Conservation (phyloP, 768 basidiomycete genomes). For the Heimioporus sp. region DNA sequence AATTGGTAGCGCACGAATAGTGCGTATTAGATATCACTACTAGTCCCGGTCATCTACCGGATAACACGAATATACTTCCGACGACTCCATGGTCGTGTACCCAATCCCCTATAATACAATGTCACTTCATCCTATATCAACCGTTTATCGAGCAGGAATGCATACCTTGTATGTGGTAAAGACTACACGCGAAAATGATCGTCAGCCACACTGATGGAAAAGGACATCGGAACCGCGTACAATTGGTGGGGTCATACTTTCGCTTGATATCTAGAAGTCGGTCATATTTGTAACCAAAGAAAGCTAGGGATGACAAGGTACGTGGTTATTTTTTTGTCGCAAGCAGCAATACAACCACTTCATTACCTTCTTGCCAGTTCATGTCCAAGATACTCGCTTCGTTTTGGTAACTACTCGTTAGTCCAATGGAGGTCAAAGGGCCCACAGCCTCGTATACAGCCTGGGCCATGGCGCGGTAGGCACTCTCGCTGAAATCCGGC, state of each 20-base stretch:
- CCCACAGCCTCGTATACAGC: not conserved
- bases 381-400: constrained; percentile 8
- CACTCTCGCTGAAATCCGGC: constrained; percentile 1
- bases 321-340: not conserved
- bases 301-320: constrained; percentile 1
- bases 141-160: too few species aligned
- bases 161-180: constrained; percentile 9
- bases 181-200: not conserved
- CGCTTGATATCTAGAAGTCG: constrained; percentile 14
- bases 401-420: constrained; percentile 12
- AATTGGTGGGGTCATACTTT: constrained; percentile 14
- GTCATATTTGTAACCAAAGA: too few species aligned
- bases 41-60: too few species aligned
- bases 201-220: not conserved
- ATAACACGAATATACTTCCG: too few species aligned
- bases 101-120: too few species aligned
- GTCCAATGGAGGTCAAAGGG: constrained; percentile 3
- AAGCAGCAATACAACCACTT: not conserved
- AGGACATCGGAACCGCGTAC: not conserved
- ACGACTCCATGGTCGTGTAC: too few species aligned
- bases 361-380: constrained; percentile 6
- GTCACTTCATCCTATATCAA: too few species aligned
- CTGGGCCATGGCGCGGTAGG: not conserved
- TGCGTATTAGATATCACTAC: too few species aligned
- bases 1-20: too few species aligned